phyloP scores from a whole-genome alignment of 2,329 filamentous ascomycete species.

The Alternaria tenuissima region DNA sequence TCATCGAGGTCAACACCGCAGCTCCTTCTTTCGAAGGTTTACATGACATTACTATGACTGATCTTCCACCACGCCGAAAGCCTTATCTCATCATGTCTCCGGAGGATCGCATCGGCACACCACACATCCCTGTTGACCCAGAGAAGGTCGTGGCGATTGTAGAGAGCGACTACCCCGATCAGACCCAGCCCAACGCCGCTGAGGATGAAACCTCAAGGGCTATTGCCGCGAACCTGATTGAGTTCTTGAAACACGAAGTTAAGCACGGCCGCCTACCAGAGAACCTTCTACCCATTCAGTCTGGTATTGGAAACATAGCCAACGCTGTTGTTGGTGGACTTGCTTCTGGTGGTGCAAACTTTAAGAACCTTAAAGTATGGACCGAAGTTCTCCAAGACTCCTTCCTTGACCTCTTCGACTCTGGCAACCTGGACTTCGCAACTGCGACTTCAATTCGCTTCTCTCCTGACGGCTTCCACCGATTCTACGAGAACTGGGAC shows the following conservation, averaged over 20 bases:
- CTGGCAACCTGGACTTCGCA: slow-evolving; percentile 85
- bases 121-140: slow-evolving; percentile 82
- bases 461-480: slow-evolving; percentile 88
- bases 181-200: slow-evolving; percentile 76
- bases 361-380: slow-evolving; percentile 90
- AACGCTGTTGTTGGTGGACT: slow-evolving; percentile 90
- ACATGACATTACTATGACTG: slow-evolving; percentile 91
- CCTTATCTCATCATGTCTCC: slow-evolving; percentile 86
- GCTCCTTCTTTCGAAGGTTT: slow-evolving; percentile 83
- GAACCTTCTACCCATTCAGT: slow-evolving; percentile 82
- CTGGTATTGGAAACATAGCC: slow-evolving; percentile 91
- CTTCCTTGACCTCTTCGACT: slow-evolving; percentile 92
- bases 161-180: slow-evolving; percentile 84
- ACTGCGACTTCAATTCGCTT: slow-evolving; percentile 91
- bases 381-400: slow-evolving; percentile 93
- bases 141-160: slow-evolving; percentile 85
- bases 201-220: slow-evolving; percentile 75
- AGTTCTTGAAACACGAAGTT: slow-evolving; percentile 88
- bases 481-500: slow-evolving; percentile 89
- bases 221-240: slow-evolving; percentile 82
- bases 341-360: slow-evolving; percentile 74
- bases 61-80: slow-evolving; percentile 80
- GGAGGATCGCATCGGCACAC: slow-evolving; percentile 85
- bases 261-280: slow-evolving; percentile 76
- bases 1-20: slow-evolving; percentile 90